A percentile compares a stretch with the other conserved stretches of the same genome.
phyloP scores from a whole-genome alignment of 177 flowering plant genomes.

The Vitis hybrid region DNA sequence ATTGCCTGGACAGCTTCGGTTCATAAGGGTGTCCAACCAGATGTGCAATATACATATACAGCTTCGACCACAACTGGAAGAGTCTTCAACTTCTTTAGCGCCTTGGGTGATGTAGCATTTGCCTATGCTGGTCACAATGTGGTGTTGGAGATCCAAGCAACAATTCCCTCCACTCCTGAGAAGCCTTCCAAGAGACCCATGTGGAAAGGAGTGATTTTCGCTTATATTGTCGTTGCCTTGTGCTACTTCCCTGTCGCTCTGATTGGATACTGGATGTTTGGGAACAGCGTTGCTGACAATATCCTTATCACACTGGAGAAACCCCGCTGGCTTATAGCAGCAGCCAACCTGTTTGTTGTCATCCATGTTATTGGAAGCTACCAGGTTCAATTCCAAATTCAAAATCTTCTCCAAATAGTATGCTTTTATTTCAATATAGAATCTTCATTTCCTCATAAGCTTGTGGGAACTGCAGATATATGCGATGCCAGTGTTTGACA shows the following conservation, averaged over 20 bases:
- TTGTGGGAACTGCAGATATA: constrained; percentile 25
- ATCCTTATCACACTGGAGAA: constrained; percentile 44
- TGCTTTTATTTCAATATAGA: neutral
- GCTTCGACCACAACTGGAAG: constrained; percentile 27
- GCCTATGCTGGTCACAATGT: constrained; percentile 72
- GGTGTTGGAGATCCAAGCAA: constrained; percentile 68
- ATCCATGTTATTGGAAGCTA: constrained; percentile 64
- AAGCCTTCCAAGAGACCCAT: constrained; percentile 58
- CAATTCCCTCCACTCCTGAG: constrained; percentile 66
- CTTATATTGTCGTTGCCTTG: constrained; percentile 49
- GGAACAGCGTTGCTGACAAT: constrained; percentile 49
- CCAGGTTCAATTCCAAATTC: constrained; percentile 29
- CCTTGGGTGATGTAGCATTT: constrained; percentile 57
- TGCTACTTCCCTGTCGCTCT: constrained; percentile 67
- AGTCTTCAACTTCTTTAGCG: constrained; percentile 43
- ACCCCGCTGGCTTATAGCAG: constrained; percentile 56
- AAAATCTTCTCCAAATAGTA: no score
- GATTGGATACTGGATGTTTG: constrained; percentile 43
- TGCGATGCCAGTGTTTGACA: constrained; percentile 61
- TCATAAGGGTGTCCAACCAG: constrained; percentile 34
- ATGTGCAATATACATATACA: constrained; percentile 42
- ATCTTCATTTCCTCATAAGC: neutral
- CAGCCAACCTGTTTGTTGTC: constrained; percentile 59
- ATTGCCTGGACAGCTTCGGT: constrained; percentile 56
- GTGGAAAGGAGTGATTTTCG: constrained; percentile 66